These are phyloP conservation scores for Chytriomyces sp. DNA, from an alignment of 192 early-diverging fungal genomes.

Conservation along the genomic window DNA sequence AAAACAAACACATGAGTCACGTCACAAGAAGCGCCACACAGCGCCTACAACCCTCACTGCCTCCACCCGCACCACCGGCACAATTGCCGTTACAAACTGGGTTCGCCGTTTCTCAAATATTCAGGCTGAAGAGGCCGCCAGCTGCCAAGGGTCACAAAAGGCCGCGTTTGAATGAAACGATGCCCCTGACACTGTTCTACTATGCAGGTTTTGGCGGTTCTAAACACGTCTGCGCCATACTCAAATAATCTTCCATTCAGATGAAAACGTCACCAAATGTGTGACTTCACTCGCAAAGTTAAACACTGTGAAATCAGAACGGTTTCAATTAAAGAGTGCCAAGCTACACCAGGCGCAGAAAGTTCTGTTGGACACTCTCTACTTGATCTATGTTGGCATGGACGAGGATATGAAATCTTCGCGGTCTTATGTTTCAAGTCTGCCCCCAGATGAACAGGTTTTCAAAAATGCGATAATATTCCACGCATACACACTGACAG, in stretches of 20 bases:
- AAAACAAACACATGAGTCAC: not conserved
- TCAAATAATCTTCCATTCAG: conserved; percentile 21
- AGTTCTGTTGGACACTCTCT: conserved; percentile 58
- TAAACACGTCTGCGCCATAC: not conserved
- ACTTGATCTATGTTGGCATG: conserved; percentile 55
- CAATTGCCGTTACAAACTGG: conserved; percentile 26
- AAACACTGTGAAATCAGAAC: conserved; percentile 20
- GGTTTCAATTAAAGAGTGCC: conserved; percentile 44
- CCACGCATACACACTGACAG: not conserved
- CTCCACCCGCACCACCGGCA: not conserved
- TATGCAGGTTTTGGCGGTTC: conserved; percentile 40
- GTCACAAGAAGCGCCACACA: not conserved
- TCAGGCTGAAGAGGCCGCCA: conserved; percentile 34
- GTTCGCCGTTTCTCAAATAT: conserved; percentile 48
- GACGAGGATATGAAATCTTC: conserved; percentile 50
- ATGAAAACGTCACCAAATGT: conserved; percentile 39
- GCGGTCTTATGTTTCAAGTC: conserved; percentile 59
- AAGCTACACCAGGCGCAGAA: conserved; percentile 66
- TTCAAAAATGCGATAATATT: not conserved
- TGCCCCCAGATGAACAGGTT: conserved; percentile 66
- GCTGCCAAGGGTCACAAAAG: conserved; percentile 18
- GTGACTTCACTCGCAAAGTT: conserved; percentile 38
- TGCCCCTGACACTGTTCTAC: conserved; percentile 49
- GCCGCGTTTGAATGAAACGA: conserved; percentile 50
- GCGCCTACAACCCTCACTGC: not conserved